phyloP scores from a whole-genome alignment of 2,329 filamentous ascomycete genomes.

The Aureobasidium sp. region DNA sequence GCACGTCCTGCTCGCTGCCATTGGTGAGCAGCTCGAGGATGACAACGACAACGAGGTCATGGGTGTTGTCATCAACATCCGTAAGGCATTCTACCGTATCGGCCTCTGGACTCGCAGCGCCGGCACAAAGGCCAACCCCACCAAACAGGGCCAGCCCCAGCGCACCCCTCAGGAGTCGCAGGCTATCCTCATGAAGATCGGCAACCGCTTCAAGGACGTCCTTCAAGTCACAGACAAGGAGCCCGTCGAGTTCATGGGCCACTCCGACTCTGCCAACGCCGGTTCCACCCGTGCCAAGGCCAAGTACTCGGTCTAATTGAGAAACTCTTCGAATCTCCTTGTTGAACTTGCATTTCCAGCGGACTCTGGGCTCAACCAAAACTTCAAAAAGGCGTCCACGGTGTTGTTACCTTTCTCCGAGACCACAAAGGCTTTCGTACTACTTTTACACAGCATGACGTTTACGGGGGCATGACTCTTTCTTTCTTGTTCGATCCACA shows the following conservation, averaged over 20 bases:
- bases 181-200: constrained; percentile 76
- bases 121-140: constrained; percentile 54
- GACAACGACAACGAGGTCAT: constrained; percentile 95
- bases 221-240: constrained; percentile 70
- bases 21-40: constrained; percentile 93
- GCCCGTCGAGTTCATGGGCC: constrained; percentile 86
- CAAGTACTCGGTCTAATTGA: constrained; percentile 68
- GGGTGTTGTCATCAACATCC: constrained; percentile 98
- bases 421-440: neutral
- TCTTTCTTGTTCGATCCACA: neutral
- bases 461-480: constrained; percentile 8
- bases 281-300: constrained; percentile 94
- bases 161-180: constrained; percentile 72
- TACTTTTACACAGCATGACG: neutral
- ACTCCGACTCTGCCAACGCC: constrained; percentile 85
- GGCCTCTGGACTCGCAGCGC: constrained; percentile 95
- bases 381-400: neutral
- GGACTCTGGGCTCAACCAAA: neutral
- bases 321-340: neutral
- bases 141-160: constrained; percentile 52
- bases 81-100: constrained; percentile 96
- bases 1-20: constrained; percentile 90
- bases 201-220: constrained; percentile 85
- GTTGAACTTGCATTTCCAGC: constrained; percentile 4
- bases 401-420: neutral